These are phyloP conservation scores for Neurospora sp. DNA, from an alignment of 2,329 filamentous ascomycete species.

Conservation along the genomic window DNA sequence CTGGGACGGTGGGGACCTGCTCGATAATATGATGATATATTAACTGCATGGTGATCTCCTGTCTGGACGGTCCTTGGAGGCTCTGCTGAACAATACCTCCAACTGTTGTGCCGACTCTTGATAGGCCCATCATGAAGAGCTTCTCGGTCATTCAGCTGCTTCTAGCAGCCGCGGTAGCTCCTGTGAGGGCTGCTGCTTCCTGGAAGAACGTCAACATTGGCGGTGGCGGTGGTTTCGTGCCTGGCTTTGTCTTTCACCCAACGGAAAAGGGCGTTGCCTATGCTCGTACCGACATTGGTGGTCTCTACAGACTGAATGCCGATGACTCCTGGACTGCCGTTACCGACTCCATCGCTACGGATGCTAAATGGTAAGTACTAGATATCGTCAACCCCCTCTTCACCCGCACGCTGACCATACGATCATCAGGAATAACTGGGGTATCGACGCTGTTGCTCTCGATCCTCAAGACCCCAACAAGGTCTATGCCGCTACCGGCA, in stretches of 20 bases:
- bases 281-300: conserved; percentile 48
- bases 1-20: background rate
- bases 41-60: conserved; percentile 6
- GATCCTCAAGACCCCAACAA: conserved; percentile 42
- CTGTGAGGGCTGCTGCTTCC: conserved; percentile 18
- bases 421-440: conserved; percentile 40
- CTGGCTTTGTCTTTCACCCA: conserved; percentile 48
- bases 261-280: conserved; percentile 41
- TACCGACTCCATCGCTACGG: conserved; percentile 35
- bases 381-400: background rate
- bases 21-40: conserved; percentile 12
- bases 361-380: conserved; percentile 32
- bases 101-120: background rate
- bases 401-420: background rate
- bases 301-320: conserved; percentile 43
- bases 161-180: conserved; percentile 16
- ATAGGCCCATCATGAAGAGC: conserved; percentile 12
- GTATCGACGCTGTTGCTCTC: conserved; percentile 45
- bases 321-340: conserved; percentile 47
- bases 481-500: conserved; percentile 43
- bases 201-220: conserved; percentile 32
- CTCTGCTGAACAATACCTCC: conserved; percentile 5
- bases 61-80: background rate
- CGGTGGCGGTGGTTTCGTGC: conserved; percentile 47
- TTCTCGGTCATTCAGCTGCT: conserved; percentile 15